Percentiles rank a stretch among this genome's conserved stretches.
Evolutionary conservation across 2,329 filamentous ascomycete species (phyloP).

Genomic region (Aspergillus aculeatus): DNA sequence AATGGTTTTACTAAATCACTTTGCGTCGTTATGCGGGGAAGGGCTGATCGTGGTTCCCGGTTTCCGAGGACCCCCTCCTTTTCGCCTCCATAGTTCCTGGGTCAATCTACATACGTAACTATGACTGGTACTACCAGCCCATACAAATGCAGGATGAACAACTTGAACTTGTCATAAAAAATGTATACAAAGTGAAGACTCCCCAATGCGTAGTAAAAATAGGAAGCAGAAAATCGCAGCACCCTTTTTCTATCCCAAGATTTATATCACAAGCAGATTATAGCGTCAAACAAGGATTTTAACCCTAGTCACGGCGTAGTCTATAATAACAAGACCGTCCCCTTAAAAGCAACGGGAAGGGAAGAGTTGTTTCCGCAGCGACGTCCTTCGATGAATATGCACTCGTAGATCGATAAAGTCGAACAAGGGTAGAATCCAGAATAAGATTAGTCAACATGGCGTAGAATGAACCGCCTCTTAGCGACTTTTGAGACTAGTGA

Average conservation of each 20-base stretch:
- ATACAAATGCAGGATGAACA: slow-evolving; percentile 25
- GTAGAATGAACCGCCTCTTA: slow-evolving; percentile 5
- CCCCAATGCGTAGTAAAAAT: neutral
- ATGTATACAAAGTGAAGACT: slow-evolving; percentile 11
- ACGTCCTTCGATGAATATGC: neutral
- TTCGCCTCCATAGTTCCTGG: slow-evolving; percentile 4
- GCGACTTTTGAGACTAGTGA: slow-evolving; percentile 27
- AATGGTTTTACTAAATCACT: slow-evolving; percentile 28
- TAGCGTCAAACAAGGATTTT: neutral
- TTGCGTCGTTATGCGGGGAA: neutral
- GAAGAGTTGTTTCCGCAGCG: neutral
- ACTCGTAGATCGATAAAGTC: slow-evolving; percentile 4
- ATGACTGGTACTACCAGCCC: slow-evolving; percentile 19
- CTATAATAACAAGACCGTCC: neutral
- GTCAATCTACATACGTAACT: slow-evolving; percentile 30
- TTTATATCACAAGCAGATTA: neutral
- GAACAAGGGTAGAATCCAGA: slow-evolving; percentile 18
- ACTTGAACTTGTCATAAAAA: neutral
- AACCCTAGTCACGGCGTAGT: neutral
- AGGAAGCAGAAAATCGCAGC: slow-evolving; percentile 4
- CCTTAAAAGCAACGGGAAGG: neutral
- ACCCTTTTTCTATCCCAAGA: neutral
- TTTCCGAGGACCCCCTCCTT: neutral
- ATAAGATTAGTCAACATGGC: neutral
- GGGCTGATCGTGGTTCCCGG: neutral